These are phyloP conservation scores for Chaetothyriales sp. DNA, from an alignment of 2,329 filamentous ascomycete species.

Conservation along the genomic window DNA sequence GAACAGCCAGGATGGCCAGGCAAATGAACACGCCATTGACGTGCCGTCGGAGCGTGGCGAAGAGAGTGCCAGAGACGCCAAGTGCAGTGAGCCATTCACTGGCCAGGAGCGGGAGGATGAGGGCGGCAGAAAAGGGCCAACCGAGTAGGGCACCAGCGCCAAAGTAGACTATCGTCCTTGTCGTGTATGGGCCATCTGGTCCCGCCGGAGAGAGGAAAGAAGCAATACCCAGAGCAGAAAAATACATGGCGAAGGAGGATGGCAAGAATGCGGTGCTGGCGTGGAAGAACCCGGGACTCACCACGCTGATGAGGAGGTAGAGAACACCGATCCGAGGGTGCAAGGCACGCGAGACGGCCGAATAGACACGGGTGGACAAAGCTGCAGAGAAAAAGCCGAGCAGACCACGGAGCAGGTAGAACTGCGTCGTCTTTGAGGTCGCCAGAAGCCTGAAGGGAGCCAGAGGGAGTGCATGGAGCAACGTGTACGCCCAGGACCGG, in stretches of 20 bases:
- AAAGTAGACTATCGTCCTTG: conserved; percentile 60
- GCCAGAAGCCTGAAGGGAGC: conserved; percentile 46
- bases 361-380: conserved; percentile 69
- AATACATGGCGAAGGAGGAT: conserved; percentile 95
- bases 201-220: conserved; percentile 80
- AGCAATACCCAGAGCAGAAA: conserved; percentile 67
- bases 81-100: conserved; percentile 52
- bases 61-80: conserved; percentile 39
- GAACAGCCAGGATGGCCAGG: conserved; percentile 49
- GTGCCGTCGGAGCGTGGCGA: conserved; percentile 46
- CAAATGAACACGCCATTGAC: conserved; percentile 53
- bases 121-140: conserved; percentile 83
- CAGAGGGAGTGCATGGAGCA: conserved; percentile 58
- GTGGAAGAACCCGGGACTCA: conserved; percentile 86
- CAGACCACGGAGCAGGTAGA: conserved; percentile 68
- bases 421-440: conserved; percentile 45
- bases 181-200: not conserved
- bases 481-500: conserved; percentile 83
- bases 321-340: conserved; percentile 73
- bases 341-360: conserved; percentile 58
- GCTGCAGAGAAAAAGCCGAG: conserved; percentile 64
- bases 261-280: conserved; percentile 75
- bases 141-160: conserved; percentile 71
- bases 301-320: conserved; percentile 61
- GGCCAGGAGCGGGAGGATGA: conserved; percentile 63